phyloP scores from a whole-genome alignment of 2,329 filamentous ascomycete genomes.

The Curvularia sp. region DNA sequence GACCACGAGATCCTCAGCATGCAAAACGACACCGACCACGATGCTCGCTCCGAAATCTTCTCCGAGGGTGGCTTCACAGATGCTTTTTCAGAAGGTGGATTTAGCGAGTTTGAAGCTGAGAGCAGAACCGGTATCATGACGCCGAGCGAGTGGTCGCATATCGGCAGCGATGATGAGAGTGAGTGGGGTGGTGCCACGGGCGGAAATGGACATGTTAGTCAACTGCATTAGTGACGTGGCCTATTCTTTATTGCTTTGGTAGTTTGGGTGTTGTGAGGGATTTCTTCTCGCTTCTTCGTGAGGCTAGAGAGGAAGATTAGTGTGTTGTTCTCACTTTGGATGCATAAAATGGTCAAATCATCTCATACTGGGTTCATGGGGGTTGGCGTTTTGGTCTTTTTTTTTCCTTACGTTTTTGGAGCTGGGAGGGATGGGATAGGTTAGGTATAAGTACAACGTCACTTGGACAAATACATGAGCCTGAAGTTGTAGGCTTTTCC shows the following conservation, averaged over 20 bases:
- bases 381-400: neutral
- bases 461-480: too few species aligned
- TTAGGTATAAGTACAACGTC: too few species aligned
- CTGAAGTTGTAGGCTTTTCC: too few species aligned
- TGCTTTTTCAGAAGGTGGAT: constrained; percentile 44
- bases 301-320: neutral
- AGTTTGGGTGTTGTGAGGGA: too few species aligned
- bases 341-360: neutral
- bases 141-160: constrained; percentile 50
- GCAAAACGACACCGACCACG: constrained; percentile 45
- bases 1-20: constrained; percentile 34
- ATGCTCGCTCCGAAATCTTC: constrained; percentile 45
- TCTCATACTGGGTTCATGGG: neutral
- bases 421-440: neutral
- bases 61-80: constrained; percentile 48
- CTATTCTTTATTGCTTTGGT: neutral
- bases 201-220: constrained; percentile 32
- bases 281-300: too few species aligned
- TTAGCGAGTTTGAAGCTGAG: constrained; percentile 38
- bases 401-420: neutral
- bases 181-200: constrained; percentile 43
- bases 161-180: constrained; percentile 51
- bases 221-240: constrained; percentile 32
- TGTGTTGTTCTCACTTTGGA: neutral
- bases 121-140: constrained; percentile 41